Evolutionary conservation across 176 grass and related monocot species (phyloP).

Genomic region (Avena sativa): DNA sequence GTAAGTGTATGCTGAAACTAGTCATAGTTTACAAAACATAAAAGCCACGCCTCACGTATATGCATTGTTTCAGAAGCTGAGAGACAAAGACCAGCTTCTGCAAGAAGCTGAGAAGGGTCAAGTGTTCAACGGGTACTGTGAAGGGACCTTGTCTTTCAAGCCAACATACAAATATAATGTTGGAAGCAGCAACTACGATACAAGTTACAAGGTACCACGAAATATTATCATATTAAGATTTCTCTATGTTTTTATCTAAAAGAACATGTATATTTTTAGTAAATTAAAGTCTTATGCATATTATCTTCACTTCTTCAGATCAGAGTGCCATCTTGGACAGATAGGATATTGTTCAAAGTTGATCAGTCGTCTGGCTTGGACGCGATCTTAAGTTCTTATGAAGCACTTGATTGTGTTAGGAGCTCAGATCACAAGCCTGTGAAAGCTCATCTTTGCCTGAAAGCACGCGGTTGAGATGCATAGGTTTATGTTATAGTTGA

Average conservation of each 20-base stretch:
- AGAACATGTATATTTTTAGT: not conserved
- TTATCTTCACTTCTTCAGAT: constrained; percentile 47
- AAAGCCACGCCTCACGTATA: not conserved
- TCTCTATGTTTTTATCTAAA: not conserved
- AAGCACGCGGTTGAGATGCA: constrained; percentile 12
- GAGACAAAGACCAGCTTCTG: constrained; percentile 67
- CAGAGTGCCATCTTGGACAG: constrained; percentile 79
- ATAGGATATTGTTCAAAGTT: constrained; percentile 80
- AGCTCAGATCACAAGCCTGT: constrained; percentile 79
- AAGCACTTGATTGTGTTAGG: constrained; percentile 57
- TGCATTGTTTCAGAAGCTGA: constrained; percentile 48
- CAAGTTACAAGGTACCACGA: constrained; percentile 58
- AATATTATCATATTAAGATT: not conserved
- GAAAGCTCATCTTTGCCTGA: constrained; percentile 69
- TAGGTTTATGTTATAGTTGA: constrained; percentile 8
- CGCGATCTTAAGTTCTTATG: constrained; percentile 62
- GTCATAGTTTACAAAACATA: not conserved
- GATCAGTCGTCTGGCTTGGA: constrained; percentile 58
- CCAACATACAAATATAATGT: constrained; percentile 76
- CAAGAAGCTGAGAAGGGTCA: constrained; percentile 70
- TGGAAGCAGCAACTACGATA: constrained; percentile 63
- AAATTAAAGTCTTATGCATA: constrained; percentile 18
- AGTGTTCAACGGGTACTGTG: constrained; percentile 69
- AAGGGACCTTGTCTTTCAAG: constrained; percentile 69
- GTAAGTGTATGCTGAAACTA: constrained; percentile 34